phyloP scores from a whole-genome alignment of 2,329 filamentous ascomycete genomes.

The Alternaria ethzedia region DNA sequence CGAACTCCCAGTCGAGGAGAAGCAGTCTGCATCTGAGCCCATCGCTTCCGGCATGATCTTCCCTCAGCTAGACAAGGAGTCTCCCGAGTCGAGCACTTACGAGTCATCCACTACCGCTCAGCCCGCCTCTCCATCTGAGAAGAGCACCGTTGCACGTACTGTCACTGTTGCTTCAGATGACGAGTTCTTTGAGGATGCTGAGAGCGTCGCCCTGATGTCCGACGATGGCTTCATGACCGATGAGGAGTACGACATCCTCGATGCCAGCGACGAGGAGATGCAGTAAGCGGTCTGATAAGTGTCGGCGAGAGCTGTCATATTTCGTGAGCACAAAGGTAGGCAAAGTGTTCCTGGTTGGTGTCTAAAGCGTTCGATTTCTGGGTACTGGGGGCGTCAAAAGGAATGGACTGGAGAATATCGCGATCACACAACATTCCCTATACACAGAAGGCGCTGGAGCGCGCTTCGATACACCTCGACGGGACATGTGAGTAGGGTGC shows the following conservation, averaged over 20 bases:
- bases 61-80: conserved; percentile 94
- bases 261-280: conserved; percentile 87
- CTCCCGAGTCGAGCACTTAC: conserved; percentile 80
- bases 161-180: conserved; percentile 52
- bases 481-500: background rate
- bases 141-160: conserved; percentile 39
- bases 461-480: conserved; percentile 9
- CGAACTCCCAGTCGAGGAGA: conserved; percentile 46
- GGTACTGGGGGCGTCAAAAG: conserved; percentile 2
- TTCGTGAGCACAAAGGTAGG: background rate
- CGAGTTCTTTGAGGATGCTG: conserved; percentile 65
- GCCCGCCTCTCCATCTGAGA: conserved; percentile 33
- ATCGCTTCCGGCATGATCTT: conserved; percentile 79
- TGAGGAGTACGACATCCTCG: conserved; percentile 96
- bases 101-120: conserved; percentile 55
- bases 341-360: conserved; percentile 5
- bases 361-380: conserved; percentile 6
- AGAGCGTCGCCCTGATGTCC: conserved; percentile 59
- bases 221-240: conserved; percentile 90
- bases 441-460: conserved; percentile 7
- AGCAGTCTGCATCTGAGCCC: conserved; percentile 23
- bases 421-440: conserved; percentile 4
- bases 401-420: background rate
- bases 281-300: conserved; percentile 5
- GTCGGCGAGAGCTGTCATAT: background rate